phyloP scores from a whole-genome alignment of 2,329 filamentous ascomycete species.

The Stemphylium lycopersici region DNA sequence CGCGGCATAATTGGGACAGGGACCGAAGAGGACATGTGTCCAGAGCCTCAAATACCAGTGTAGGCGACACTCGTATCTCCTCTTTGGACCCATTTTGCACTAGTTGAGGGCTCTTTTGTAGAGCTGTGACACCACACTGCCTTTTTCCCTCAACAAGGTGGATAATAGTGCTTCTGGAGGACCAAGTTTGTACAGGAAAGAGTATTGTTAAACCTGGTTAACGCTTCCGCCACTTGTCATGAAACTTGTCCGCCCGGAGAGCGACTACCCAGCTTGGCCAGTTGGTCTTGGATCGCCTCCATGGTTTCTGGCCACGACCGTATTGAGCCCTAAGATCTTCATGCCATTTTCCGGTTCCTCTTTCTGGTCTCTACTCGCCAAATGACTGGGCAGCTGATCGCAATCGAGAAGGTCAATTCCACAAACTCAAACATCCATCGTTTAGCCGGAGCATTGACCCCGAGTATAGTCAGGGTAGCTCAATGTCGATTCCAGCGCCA shows the following conservation, averaged over 20 bases:
- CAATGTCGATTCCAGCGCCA: too few species aligned
- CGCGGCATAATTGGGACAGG: slow-evolving; percentile 21
- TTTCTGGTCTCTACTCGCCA: too few species aligned
- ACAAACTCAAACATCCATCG: too few species aligned
- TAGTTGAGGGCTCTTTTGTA: not conserved
- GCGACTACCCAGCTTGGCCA: not conserved
- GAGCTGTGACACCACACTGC: not conserved
- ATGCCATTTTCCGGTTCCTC: too few species aligned
- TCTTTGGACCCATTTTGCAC: not conserved
- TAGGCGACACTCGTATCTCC: not conserved
- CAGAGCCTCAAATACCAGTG: slow-evolving; percentile 15
- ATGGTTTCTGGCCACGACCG: not conserved
- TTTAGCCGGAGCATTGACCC: too few species aligned
- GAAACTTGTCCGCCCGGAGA: not conserved
- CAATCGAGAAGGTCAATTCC: too few species aligned
- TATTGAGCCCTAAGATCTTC: too few species aligned
- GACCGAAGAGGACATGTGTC: slow-evolving; percentile 12
- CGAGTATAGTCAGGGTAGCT: too few species aligned
- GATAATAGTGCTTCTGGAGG: not conserved
- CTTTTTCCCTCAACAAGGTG: not conserved
- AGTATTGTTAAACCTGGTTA: not conserved
- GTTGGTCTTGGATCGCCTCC: not conserved
- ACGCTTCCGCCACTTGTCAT: not conserved
- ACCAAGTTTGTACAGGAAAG: not conserved
- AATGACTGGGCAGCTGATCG: too few species aligned